Percentiles rank a stretch among this genome's conserved stretches.
Evolutionary conservation across 495 filamentous ascomycete species (phyloP).

Genomic region (Pyronema omphalodes): DNA sequence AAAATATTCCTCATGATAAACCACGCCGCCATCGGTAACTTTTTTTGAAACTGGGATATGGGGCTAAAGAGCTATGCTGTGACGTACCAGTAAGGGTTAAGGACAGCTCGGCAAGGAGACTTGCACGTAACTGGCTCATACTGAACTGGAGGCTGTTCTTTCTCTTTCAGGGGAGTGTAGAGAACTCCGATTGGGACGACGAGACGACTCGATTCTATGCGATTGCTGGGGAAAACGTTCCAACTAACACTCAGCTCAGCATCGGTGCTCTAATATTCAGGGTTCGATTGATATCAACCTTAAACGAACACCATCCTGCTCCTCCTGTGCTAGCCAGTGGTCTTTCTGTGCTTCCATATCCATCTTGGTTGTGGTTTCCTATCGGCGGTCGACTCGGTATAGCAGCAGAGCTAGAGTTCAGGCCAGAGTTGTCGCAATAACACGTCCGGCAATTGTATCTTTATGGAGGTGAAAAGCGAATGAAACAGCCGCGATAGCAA

Average conservation of each 20-base stretch:
- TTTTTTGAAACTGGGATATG: not conserved
- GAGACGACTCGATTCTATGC: slow-evolving; percentile 94
- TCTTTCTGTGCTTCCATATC: slow-evolving; percentile 78
- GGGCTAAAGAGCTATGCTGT: not conserved
- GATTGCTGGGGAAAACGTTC: slow-evolving; percentile 98
- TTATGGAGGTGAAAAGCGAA: not conserved
- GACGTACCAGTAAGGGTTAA: slow-evolving; percentile 87
- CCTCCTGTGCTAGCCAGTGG: slow-evolving; percentile 92
- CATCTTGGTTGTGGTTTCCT: slow-evolving; percentile 30
- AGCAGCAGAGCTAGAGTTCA: not conserved
- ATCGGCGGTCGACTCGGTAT: not conserved
- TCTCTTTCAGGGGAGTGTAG: slow-evolving; percentile 94
- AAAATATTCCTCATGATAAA: not conserved
- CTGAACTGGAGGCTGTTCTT: slow-evolving; percentile 68
- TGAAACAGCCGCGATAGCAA: not conserved
- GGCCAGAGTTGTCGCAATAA: not conserved
- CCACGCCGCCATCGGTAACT: not conserved
- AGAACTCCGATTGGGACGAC: slow-evolving; percentile 94
- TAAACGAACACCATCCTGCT: slow-evolving; percentile 86
- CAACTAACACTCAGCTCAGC: slow-evolving; percentile 31
- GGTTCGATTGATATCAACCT: slow-evolving; percentile 29
- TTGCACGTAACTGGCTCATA: slow-evolving; percentile 99
- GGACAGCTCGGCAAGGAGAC: slow-evolving; percentile 79
- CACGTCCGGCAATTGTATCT: not conserved
- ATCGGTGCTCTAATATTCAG: not conserved